Base-by-base conservation (phyloP, 2,329 filamentous ascomycete genomes). In the Erysiphe neolycopersici region DNA sequence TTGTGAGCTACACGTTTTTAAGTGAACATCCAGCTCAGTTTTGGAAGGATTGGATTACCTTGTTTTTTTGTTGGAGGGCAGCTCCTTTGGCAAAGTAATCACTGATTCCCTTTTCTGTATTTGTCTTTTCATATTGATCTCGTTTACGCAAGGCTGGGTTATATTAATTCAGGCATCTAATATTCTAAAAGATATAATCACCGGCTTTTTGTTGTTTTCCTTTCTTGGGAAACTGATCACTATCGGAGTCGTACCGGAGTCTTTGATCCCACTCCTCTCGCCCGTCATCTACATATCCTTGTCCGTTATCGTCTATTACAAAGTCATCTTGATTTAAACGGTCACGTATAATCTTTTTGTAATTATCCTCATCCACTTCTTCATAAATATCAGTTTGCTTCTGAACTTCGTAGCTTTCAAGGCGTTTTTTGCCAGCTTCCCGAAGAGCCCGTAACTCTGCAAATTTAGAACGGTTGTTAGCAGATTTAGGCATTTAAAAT, bases 221-320 rank as follows among this genome's bases (percentile, higher is more conserved):
- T 39, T 56, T 52, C 4, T 60, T 57, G 49, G 58, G 56, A 32
- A 81, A 72, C 32, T 76, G 76, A 37, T 91, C 82, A 48, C 75
- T 85, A 47, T 89, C 83, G 32, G 76, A 79, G 48, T 77, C 69
- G 58, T 78, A 72, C 49, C 69, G 66, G 56, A 71, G 64, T 47
- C 67, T 67, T 50, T 67, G 64, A 50, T 77, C 68, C 85, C 87
- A 87, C 53, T 95, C 89, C 61, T 93, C 85, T 44, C 89, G 77
- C 47, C 89, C 89, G 56, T 95, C 89, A 58, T 95, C 87, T 50
- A 83, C 87, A 56, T 98, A 98, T 33, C 89, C 87, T 58, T 87
- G 83, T 55, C 87, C 87, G 63, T 94, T 92, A 63, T 98, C 89
- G 64, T 95, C 89, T 47, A 98, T 85, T 43, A 98, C 87, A 55